A percentile compares a stretch with the other conserved stretches of the same genome.
Conservation (phyloP, 2,329 filamentous ascomycete genomes). For the Anisogramma anomala region DNA sequence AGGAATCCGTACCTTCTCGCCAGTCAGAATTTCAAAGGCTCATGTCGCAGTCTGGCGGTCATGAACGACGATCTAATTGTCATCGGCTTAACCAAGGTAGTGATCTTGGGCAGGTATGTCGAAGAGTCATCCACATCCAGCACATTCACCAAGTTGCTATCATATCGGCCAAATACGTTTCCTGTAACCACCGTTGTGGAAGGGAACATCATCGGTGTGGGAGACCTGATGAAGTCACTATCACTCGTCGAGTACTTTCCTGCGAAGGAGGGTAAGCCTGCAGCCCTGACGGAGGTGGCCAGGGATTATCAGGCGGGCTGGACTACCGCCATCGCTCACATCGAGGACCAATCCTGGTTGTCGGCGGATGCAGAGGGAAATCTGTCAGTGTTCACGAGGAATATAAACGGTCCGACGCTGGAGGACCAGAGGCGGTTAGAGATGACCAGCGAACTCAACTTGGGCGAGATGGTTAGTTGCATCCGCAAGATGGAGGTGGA, state of each 20-base stretch:
- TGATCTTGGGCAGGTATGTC: slow-evolving; percentile 46
- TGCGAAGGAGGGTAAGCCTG: slow-evolving; percentile 42
- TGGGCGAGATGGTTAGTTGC: slow-evolving; percentile 89
- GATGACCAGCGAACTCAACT: slow-evolving; percentile 66
- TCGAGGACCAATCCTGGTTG: slow-evolving; percentile 66
- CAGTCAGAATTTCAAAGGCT: slow-evolving; percentile 60
- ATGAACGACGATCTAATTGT: slow-evolving; percentile 68
- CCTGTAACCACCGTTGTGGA: slow-evolving; percentile 71
- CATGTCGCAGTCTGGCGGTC: slow-evolving; percentile 67
- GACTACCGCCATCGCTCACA: slow-evolving; percentile 64
- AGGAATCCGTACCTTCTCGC: slow-evolving; percentile 62
- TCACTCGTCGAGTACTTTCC: slow-evolving; percentile 62
- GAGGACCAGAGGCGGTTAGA: slow-evolving; percentile 63
- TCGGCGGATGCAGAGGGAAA: slow-evolving; percentile 84
- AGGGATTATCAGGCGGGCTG: slow-evolving; percentile 74
- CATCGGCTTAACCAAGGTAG: slow-evolving; percentile 80
- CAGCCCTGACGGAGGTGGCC: slow-evolving; percentile 60
- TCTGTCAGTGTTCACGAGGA: slow-evolving; percentile 65
- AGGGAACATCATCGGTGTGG: slow-evolving; percentile 66
- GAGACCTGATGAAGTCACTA: slow-evolving; percentile 88
- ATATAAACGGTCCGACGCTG: slow-evolving; percentile 58
- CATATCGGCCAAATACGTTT: slow-evolving; percentile 71
- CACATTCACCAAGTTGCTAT: slow-evolving; percentile 57
- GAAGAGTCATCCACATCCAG: slow-evolving; percentile 45
- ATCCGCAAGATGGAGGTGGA: slow-evolving; percentile 65